Conservation (phyloP, 345 rosid genomes). For the Euphorbia tirucalli region DNA sequence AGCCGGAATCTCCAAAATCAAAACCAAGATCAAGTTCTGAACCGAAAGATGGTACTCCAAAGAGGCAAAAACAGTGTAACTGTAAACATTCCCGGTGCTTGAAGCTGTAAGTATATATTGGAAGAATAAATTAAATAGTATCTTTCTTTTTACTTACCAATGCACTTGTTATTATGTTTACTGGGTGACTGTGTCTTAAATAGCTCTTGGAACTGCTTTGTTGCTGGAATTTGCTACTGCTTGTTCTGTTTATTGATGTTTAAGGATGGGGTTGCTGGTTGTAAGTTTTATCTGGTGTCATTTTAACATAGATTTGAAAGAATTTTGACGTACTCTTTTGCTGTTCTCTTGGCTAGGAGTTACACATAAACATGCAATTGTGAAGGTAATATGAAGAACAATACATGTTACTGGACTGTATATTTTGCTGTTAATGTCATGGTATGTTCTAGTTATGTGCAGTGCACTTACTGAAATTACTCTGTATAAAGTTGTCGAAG, state of each 20-base stretch:
- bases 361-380: conserved; percentile 9
- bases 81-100: conserved; percentile 97
- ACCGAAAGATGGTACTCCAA: conserved; percentile 84
- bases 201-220: neutral
- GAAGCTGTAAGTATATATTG: conserved; percentile 68
- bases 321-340: neutral
- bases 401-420: neutral
- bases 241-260: conserved; percentile 3
- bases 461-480: neutral
- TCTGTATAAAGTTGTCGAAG: neutral
- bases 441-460: neutral
- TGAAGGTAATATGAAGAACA: neutral
- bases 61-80: conserved; percentile 94
- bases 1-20: conserved; percentile 79
- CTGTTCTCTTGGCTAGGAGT: neutral
- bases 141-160: neutral
- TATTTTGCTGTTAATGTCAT: neutral
- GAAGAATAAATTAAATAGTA: neutral
- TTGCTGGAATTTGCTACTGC: neutral
- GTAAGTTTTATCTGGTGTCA: neutral
- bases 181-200: neutral
- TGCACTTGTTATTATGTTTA: neutral
- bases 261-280: neutral
- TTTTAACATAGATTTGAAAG: neutral
- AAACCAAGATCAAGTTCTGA: conserved; percentile 64